These are phyloP conservation scores for Xylariaceae sp. DNA, from an alignment of 2,329 filamentous ascomycete genomes.

Conservation along the genomic window DNA sequence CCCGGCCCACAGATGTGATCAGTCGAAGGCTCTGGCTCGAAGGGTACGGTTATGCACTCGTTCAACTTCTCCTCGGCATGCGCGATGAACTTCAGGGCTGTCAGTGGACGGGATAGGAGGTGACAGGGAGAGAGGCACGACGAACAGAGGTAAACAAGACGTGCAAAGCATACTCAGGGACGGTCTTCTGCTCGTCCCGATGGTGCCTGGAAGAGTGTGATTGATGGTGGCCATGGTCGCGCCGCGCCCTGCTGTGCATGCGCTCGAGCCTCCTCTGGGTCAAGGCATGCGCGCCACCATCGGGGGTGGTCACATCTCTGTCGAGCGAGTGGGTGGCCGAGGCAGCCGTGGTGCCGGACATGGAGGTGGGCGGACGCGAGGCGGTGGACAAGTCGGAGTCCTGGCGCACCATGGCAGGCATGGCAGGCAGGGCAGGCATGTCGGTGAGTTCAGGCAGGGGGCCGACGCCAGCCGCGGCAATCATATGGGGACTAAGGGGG, in stretches of 20 bases:
- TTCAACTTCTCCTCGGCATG: constrained; percentile 96
- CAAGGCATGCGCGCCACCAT: constrained; percentile 31
- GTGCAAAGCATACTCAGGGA: constrained; percentile 96
- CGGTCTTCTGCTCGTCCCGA: constrained; percentile 75
- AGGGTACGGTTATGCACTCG: constrained; percentile 71
- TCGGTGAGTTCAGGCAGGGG: constrained; percentile 45
- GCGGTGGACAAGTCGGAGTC: constrained; percentile 34
- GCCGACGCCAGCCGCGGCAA: constrained; percentile 57
- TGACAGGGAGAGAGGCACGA: constrained; percentile 11
- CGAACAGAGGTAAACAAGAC: constrained; percentile 86
- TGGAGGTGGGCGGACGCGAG: constrained; percentile 38
- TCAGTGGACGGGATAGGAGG: constrained; percentile 22
- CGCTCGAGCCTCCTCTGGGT: constrained; percentile 50
- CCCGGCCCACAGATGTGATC: constrained; percentile 87
- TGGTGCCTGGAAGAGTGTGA: constrained; percentile 68
- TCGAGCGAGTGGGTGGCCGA: constrained; percentile 31
- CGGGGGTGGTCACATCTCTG: constrained; percentile 38
- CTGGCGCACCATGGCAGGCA: constrained; percentile 38
- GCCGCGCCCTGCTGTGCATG: constrained; percentile 59
- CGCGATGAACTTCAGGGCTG: constrained; percentile 63
- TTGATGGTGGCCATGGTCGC: constrained; percentile 66
- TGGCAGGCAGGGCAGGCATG: constrained; percentile 41
- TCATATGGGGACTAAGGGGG: constrained; percentile 81
- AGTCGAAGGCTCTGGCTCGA: constrained; percentile 74
- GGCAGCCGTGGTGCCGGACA: constrained; percentile 36